Base-by-base conservation (phyloP, 805 yeast species). In the Candida andamanensis region DNA sequence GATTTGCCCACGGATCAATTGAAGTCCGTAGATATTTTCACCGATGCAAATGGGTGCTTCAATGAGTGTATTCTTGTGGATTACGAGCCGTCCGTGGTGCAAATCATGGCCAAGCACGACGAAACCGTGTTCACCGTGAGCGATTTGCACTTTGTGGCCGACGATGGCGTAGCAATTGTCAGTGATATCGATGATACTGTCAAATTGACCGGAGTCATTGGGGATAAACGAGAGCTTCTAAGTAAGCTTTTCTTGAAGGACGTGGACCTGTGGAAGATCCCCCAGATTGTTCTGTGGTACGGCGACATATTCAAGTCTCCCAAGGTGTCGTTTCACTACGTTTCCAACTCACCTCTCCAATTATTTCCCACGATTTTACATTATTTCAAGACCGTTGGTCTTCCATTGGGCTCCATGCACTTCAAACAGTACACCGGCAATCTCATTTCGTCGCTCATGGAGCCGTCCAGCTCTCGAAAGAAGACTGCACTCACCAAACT, bases 161-260 rank as follows among this genome's bases (percentile, higher is more conserved):
- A 39, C 28, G 34, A 49, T 0, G 92, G 95, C 0, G 61, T 80
- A 15, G 85, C 84, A 9, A 55, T 92, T 2, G 87, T 92, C 15
- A 79, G 89, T 47, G 99, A 92, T 54, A 80, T 92, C 25, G 99
- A 92, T 52, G 99, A 92, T 52, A 92, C 99, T 0, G 78, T 90
- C 21, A 83, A 92, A 48, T 67, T 76, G 25, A 87, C 98, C 0
- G 97, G 97, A 2, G 90, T 92, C 1, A 69, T 84, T 20, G 90
- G 90, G 1, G 95, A 89, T 39, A 87, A 85, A 56, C 69, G 94
- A 37, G 85, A 83, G 24, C 67, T 90, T 42, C 78, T 92, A 57
- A 68, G 81, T 37, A 89, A 83, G 48, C 79, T 87, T 1, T 76
- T 92, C 37, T 71, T 83, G 2, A 76, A 75, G 28, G 80, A 78